Percentiles rank a stretch among this genome's conserved stretches.
phyloP scores from a whole-genome alignment of 1,139 yeast species.

The Yamadazyma blattariae region DNA sequence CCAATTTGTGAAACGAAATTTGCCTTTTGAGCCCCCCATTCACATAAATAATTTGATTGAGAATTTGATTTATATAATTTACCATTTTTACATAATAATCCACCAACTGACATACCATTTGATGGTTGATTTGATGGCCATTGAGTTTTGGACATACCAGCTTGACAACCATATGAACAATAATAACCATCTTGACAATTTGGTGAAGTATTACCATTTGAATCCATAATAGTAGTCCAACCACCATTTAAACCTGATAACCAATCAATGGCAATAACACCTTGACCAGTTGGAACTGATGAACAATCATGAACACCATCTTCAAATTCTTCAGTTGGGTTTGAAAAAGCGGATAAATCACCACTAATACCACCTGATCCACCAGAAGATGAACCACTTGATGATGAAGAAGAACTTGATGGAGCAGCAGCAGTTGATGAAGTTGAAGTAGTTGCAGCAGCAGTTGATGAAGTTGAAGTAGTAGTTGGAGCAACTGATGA shows the following conservation, averaged over 20 bases:
- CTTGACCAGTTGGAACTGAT: conserved; percentile 84
- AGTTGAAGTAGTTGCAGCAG: conserved; percentile 20
- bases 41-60: conserved; percentile 65
- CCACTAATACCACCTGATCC: conserved; percentile 46
- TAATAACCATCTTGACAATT: conserved; percentile 80
- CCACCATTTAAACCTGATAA: conserved; percentile 69
- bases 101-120: conserved; percentile 89
- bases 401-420: conserved; percentile 10
- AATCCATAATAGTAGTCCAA: conserved; percentile 77
- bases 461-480: conserved; percentile 9
- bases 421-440: conserved; percentile 15
- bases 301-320: conserved; percentile 82
- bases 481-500: conserved; percentile 6
- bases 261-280: conserved; percentile 84
- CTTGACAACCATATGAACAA: conserved; percentile 95
- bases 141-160: conserved; percentile 97
- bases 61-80: conserved; percentile 76
- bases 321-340: conserved; percentile 59
- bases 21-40: conserved; percentile 76
- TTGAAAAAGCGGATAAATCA: conserved; percentile 51
- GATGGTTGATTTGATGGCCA: conserved; percentile 88
- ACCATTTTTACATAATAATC: conserved; percentile 77
- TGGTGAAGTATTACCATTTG: conserved; percentile 62
- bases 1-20: conserved; percentile 62
- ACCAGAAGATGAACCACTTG: conserved; percentile 13